Conservation (phyloP, 768 basidiomycete species). For the Tylopilus sp. region DNA sequence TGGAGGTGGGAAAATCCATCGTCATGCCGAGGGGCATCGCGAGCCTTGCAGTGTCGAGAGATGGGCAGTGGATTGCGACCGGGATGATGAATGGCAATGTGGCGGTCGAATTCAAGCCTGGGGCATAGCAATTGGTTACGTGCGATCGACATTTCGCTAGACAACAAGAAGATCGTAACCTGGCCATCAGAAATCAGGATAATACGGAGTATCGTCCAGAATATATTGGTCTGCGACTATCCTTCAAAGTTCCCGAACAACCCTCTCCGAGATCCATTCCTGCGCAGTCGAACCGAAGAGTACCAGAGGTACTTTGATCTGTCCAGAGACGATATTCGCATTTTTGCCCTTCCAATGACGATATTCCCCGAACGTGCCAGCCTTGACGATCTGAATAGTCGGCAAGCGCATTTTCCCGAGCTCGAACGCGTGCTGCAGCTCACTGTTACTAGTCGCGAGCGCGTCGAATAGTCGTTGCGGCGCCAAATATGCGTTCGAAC, state of each 20-base stretch:
- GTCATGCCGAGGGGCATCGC: no score
- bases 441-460: not conserved
- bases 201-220: no score
- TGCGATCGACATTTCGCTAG: no score
- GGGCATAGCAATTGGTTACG: no score
- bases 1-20: no score
- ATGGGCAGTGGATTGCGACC: no score
- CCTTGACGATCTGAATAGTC: not conserved
- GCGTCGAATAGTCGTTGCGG: constrained; percentile 8
- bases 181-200: no score
- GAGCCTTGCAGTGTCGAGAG: no score
- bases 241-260: not conserved
- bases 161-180: not conserved
- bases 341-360: constrained; percentile 7
- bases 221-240: no score
- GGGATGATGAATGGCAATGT: no score
- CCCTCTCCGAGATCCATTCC: not conserved
- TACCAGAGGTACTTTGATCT: not conserved
- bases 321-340: not conserved
- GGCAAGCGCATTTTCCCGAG: not conserved
- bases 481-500: not conserved
- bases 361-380: constrained; percentile 17
- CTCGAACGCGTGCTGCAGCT: not conserved
- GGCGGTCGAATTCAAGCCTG: no score
- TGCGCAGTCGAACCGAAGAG: not conserved